Evolutionary conservation across 768 basidiomycete species (phyloP), one percentile per base, ranked within the genome.

Genomic region (Neoboletus magnificus): DNA sequence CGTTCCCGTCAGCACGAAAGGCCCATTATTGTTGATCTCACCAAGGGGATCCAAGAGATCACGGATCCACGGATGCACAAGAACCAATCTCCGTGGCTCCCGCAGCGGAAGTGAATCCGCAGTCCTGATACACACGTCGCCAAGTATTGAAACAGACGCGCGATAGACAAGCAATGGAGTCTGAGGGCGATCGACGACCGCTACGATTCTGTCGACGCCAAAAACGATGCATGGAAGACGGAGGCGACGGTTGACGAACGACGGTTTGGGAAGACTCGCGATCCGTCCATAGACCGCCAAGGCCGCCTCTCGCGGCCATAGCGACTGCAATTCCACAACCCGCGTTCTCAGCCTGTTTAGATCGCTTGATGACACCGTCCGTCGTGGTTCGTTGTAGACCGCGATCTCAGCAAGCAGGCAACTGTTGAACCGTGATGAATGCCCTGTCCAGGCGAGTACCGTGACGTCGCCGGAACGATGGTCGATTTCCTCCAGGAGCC

Each of bases 191-290:
- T 30, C 7, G 33, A 3, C 22, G 3, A 16, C 27, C 13, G 12
- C 10, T 7, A 5, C 15, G 41, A 54, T 27, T 30, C n/a, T 13
- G 4, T 22, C 1, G 35, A 55, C 33, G n/a, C 27, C 1, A 30
- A 55, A 55, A 15, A 23, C 29, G 33, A 55, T 29, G 25, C 54
- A 55, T 10, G 54, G 54, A 32, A 55, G 51, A 44, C n/a, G 41
- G 13, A 54, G 27, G 18, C 50, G 18, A 36, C 54, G 54, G 15
- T 35, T 54, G 15, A 7, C 25, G 25, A 54, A 54, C 10, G 39
- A 52, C 12, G 49, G 30, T 27, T 35, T 53, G 23, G 53, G 53
- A 7, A 54, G 50, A 11, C 35, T 41, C 29, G 13, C 12, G 39
- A 54, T 52, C 11, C 16, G 53, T 20, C 11, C 13, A 35, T 51